Percentiles rank a stretch among this genome's conserved stretches.
Conservation (phyloP, 2,329 filamentous ascomycete genomes). For the Talaromyces sp. region DNA sequence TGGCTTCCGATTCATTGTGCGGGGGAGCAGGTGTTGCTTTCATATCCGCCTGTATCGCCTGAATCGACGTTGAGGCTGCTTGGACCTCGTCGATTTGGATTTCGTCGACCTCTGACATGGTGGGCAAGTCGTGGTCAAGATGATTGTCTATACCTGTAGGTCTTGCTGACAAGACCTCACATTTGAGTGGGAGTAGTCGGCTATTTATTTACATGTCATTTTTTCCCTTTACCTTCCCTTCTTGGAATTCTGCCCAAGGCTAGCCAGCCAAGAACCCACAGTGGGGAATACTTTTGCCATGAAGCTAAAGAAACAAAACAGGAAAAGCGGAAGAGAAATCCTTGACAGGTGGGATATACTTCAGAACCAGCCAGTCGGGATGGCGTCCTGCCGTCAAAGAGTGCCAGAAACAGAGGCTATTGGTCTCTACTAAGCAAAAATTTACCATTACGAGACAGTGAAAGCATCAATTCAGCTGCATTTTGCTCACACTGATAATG, state of each 20-base stretch:
- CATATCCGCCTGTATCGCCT: not conserved
- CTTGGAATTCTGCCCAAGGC: not conserved
- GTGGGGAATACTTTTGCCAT: not conserved
- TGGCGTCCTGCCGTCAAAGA: not conserved
- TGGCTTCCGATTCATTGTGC: not conserved
- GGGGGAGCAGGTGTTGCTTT: not conserved
- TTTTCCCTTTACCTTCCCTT: not conserved
- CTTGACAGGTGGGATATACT: not conserved
- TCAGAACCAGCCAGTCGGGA: not conserved
- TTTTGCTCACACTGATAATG: not conserved
- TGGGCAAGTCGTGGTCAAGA: not conserved
- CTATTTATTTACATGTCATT: not conserved
- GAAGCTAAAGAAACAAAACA: not conserved
- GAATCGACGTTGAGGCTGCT: not conserved
- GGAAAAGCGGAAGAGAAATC: not conserved
- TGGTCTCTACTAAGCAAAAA: not conserved
- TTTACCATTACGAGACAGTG: not conserved
- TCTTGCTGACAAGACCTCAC: not conserved
- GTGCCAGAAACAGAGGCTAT: not conserved
- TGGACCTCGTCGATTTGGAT: not conserved
- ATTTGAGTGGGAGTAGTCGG: not conserved
- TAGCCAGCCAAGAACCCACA: not conserved
- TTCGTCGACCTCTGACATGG: not conserved
- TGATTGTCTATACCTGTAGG: not conserved
- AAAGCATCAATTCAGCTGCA: not conserved